Evolutionary conservation across 768 basidiomycete genomes (phyloP), one percentile per base, ranked within the genome.

Genomic region (Pleurotus citrinopileatus): DNA sequence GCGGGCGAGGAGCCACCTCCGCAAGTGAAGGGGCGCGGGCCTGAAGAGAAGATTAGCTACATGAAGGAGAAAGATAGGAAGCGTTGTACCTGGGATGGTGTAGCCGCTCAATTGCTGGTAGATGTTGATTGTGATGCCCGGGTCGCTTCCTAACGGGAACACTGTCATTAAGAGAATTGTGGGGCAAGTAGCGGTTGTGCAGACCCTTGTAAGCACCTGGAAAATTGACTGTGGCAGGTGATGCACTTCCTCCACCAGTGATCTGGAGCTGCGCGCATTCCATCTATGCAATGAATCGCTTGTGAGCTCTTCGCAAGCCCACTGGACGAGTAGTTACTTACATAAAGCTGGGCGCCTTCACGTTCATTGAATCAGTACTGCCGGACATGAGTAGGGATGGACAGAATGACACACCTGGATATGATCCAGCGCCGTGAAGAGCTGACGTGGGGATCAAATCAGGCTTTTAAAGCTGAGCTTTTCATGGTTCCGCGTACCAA

Each of bases 281-380:
- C 74, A 78, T 76, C 74, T 78, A 47, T 32, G 50, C 36, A 38
- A 17, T 23, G 5, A 20, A 36, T 7, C 44, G 8, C 10, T 13
- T 29, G 32, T 22, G 38, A n/a, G 12, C 19, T 40, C 59, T 15
- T 9, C 42, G 42, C 28, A 20, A 6, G 13, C 29, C 7, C 29
- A 45, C 15, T 10, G 42, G 55, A 47, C 28, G 59, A 59, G n/a
- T n/a, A n/a, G n/a, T n/a, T 32, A 64, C 70, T 51, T 53, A 77
- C 80, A 59, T 82, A 84, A 69, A 84, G 70, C 55, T 83, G 80
- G 19, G 82, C 82, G 32, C 82, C 48, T 51, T 51, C n/a, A 19
- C 13, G 25, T 9, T 22, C 23, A 40, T 12, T 5, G 22, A 12
- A 22, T 44, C 19, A 44, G 8, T 23, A 23, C 12, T 17, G 20